phyloP scores from a whole-genome alignment of 352 stramenopile genomes.

The Phytophthora vignae region DNA sequence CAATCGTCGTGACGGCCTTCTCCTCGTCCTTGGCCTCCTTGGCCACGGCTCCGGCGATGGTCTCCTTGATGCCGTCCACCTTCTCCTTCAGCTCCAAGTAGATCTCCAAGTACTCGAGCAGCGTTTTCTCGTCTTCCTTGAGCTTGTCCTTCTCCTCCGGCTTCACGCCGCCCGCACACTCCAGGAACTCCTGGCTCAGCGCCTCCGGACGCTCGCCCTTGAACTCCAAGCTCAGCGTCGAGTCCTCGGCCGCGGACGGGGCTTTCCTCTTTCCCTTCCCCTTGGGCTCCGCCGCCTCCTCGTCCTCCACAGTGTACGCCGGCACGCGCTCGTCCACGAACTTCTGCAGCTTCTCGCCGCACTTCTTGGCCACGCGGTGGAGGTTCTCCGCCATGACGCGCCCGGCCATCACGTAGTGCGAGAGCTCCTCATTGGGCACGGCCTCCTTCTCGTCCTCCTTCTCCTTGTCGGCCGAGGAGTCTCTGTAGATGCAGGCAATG shows the following conservation, averaged over 20 bases:
- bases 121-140: constrained; percentile 45
- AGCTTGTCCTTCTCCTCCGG: constrained; percentile 24
- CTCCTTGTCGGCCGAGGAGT: constrained; percentile 37
- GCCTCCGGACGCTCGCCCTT: constrained; percentile 57
- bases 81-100: constrained; percentile 90
- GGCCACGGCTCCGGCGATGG: constrained; percentile 31
- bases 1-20: constrained; percentile 68
- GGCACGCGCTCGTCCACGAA: constrained; percentile 70
- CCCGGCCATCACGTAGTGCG: constrained; percentile 85
- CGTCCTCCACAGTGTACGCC: constrained; percentile 40
- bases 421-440: constrained; percentile 56
- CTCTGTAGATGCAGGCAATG: constrained; percentile 88
- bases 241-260: neutral
- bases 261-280: constrained; percentile 83
- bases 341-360: constrained; percentile 46
- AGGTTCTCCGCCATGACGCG: constrained; percentile 87
- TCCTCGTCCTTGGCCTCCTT: constrained; percentile 37
- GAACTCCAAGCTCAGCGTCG: constrained; percentile 51
- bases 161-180: constrained; percentile 43
- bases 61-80: constrained; percentile 81
- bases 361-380: constrained; percentile 59
- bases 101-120: constrained; percentile 88
- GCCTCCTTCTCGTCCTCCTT: constrained; percentile 33
- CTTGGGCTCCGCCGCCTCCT: constrained; percentile 34
- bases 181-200: constrained; percentile 67